phyloP scores from a whole-genome alignment of 2,329 filamentous ascomycete species.

The Botryotinia convoluta region DNA sequence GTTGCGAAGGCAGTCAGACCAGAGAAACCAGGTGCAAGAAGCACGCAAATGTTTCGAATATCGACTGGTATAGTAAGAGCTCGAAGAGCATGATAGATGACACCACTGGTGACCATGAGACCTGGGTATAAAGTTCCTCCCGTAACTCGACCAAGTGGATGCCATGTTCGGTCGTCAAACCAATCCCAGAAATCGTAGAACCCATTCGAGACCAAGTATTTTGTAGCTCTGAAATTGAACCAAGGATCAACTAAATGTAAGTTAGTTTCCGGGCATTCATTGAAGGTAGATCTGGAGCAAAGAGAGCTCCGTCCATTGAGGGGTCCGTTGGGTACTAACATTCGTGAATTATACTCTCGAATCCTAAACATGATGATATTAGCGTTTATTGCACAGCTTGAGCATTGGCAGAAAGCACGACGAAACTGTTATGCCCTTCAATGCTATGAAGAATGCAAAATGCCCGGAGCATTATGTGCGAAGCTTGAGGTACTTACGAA shows the following conservation, averaged over 20 bases:
- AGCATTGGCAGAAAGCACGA: background rate
- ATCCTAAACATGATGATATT: constrained; percentile 55
- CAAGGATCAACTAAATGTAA: constrained; percentile 81
- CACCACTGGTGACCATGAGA: constrained; percentile 97
- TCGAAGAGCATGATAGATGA: constrained; percentile 91
- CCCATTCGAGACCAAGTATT: constrained; percentile 93
- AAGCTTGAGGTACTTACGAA: constrained; percentile 62
- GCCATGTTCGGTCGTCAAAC: constrained; percentile 99
- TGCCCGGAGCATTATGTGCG: constrained; percentile 6
- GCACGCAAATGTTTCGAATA: constrained; percentile 97
- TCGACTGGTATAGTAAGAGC: constrained; percentile 89
- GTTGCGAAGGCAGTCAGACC: constrained; percentile 89
- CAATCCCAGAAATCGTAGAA: constrained; percentile 99
- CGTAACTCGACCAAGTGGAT: constrained; percentile 95
- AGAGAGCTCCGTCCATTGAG: constrained; percentile 22
- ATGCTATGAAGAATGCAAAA: background rate
- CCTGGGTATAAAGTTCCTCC: constrained; percentile 98
- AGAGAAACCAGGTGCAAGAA: constrained; percentile 91
- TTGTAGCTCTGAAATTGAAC: constrained; percentile 99
- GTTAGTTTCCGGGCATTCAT: constrained; percentile 34
- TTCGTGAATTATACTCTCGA: constrained; percentile 99
- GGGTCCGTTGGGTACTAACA: constrained; percentile 61
- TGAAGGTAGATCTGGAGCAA: constrained; percentile 30
- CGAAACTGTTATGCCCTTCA: background rate
- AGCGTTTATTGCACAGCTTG: constrained; percentile 26